Evolutionary conservation across 2,329 filamentous ascomycete genomes (phyloP), one percentile per base, ranked within the genome.

Genomic region (Microthyrium microscopicum): DNA sequence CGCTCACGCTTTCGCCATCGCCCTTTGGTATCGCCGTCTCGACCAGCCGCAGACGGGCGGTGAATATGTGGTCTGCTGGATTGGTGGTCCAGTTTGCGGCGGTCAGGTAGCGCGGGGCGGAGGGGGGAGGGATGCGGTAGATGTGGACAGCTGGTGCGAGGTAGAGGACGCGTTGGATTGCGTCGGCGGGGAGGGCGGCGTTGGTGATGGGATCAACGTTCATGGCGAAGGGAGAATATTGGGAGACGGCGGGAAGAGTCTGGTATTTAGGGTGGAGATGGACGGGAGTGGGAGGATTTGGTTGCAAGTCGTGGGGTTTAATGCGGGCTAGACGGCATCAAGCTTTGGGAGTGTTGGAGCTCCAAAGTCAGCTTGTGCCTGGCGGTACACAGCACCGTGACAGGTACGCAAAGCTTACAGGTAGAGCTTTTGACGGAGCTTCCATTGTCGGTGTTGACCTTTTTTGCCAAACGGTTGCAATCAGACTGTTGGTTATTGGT

Each of bases 121-220:
- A 66, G 37, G 84, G 63, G 17, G 83, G 82, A 13, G 83, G 83
- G 52, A 91, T 84, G 49, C 77, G 73, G 66, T 92, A 93, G 62
- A 92, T 69, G 61, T 91, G 81, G 42, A 89, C 77, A 42, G 67
- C 62, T 46, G 66, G 61, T 41, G 75, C 70, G 52, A 84, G 61
- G 67, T 82, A 85, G 53, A 91, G 76, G 51, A 89, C 64, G 52
- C 82, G 76, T 57, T 89, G 80, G 57, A 91, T 87, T 46, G 82
- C 77, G 50, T 81, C 78, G 33, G 70, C 52, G 36, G 79, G 75
- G 43, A 83, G 67, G 42, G 73, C 55, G 21, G 58, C 60, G 45
- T 76, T 75, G 16, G 79, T 87, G 36, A 73, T 65, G 33, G 78
- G 79, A 56, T 89, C 79, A 50, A 64, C 57, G 46, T 73, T 65